These are phyloP conservation scores for Beauveria rudraprayagi DNA, from an alignment of 2,329 filamentous ascomycete species.

Conservation along the genomic window DNA sequence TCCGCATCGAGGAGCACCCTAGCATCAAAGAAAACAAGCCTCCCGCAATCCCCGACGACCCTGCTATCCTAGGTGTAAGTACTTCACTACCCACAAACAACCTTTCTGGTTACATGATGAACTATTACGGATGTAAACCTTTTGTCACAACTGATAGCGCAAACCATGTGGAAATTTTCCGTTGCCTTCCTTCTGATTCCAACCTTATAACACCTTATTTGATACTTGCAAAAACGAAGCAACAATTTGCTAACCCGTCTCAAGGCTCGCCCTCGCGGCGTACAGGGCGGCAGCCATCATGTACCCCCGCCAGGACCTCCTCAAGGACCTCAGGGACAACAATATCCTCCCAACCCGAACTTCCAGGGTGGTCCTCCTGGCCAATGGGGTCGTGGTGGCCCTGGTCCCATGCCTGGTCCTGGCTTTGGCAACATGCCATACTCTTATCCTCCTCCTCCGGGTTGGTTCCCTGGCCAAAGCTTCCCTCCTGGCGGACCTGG, in stretches of 20 bases:
- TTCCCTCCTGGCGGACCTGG: constrained; percentile 49
- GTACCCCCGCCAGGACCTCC: constrained; percentile 17
- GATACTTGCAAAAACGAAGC: constrained; percentile 3
- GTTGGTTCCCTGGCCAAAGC: constrained; percentile 74
- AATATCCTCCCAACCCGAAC: constrained; percentile 40
- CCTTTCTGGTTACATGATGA: constrained; percentile 61
- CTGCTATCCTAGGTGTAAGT: constrained; percentile 96
- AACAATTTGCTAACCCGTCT: not conserved
- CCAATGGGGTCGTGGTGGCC: constrained; percentile 47
- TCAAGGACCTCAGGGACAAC: constrained; percentile 28
- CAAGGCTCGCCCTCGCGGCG: constrained; percentile 33
- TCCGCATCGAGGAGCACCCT: constrained; percentile 81
- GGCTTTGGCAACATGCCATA: constrained; percentile 62
- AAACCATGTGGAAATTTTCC: constrained; percentile 94
- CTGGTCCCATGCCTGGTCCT: constrained; percentile 48
- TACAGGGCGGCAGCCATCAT: constrained; percentile 25
- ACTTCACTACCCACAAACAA: not conserved
- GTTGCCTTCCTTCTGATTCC: constrained; percentile 99
- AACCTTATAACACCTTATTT: constrained; percentile 10
- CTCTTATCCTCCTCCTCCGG: constrained; percentile 62
- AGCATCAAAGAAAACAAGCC: constrained; percentile 67
- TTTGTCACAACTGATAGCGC: constrained; percentile 79
- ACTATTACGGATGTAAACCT: constrained; percentile 94
- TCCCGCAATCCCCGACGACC: constrained; percentile 81
- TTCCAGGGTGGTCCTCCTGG: constrained; percentile 43